Base-by-base conservation (phyloP, 2,329 filamentous ascomycete genomes). In the Mycosphaerella sp. region DNA sequence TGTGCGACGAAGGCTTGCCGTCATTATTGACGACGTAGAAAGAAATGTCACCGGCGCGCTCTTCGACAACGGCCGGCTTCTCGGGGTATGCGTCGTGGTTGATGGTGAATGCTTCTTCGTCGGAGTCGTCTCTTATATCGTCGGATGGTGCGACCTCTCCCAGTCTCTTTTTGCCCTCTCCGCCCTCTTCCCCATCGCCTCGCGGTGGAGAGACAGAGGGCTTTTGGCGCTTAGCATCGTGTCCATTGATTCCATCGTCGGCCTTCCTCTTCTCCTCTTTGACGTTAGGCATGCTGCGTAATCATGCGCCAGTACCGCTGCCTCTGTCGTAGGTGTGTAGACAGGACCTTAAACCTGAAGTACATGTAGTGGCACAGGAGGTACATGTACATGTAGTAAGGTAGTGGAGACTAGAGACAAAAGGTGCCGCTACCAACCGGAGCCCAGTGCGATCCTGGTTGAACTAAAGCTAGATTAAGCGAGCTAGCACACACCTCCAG, bases 21-120 rank as follows among this genome's bases (percentile, higher is more conserved):
- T 98, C 93, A 66, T 98, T 98, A 76, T 97, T 97, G 64, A 98
- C 93, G 6, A 97, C 93, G 42, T 90, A 85, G 69, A 97, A 97
- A 69, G 97, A 89, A 61, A 98, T 97, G 59, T 95, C 88, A 65
- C 90, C 89, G 65, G 85, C 87, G 63, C 89, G 86, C 71, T 98
- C 93, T 73, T 98, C 93, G 58, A 94, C 79, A 4, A 95, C 91
- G 7, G 90, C 91, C 5, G 89, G 87, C 83, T 94, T 96, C 71
- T 95, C 89, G 1, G 89, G 89, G 63, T 93, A 96, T 1, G 87
- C 88, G 25, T 59, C 76, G 6, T 68, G 69, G 5, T 72, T 68
- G 57, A 72, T 68, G 41, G 7, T 59, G 27, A 48, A 48, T 21
- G 21, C 25, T 48, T 28, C 63, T 48, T 41, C 44, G 34, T 48